Percentiles rank a stretch among this genome's conserved stretches.
Conservation (phyloP, 2,329 filamentous ascomycete species). For the Paecilomyces dactylethromorphus region DNA sequence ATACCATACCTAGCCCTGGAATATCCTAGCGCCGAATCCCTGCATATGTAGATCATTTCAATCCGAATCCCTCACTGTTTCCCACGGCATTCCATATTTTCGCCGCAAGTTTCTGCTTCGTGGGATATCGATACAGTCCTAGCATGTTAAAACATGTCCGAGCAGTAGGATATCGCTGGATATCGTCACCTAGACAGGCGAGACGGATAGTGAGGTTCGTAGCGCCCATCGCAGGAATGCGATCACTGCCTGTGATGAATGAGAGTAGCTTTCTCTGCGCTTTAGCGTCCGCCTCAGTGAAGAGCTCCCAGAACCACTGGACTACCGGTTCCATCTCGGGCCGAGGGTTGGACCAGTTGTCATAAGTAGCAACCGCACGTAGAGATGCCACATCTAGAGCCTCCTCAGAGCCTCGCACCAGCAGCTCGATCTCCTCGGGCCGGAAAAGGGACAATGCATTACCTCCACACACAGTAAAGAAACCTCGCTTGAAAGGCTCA, state of each 20-base stretch:
- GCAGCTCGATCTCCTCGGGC: conserved; percentile 83
- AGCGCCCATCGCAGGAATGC: conserved; percentile 82
- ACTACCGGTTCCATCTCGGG: conserved; percentile 61
- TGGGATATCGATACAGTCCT: conserved; percentile 66
- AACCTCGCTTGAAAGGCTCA: conserved; percentile 88
- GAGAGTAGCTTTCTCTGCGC: conserved; percentile 73
- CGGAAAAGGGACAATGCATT: conserved; percentile 83
- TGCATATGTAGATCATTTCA: conserved; percentile 55
- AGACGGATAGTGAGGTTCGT: conserved; percentile 72
- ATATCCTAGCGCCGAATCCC: neutral
- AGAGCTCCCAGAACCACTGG: conserved; percentile 83
- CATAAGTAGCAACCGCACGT: conserved; percentile 70
- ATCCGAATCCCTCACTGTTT: conserved; percentile 85
- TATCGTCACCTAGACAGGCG: conserved; percentile 67
- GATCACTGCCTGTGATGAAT: conserved; percentile 86
- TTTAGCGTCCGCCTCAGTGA: conserved; percentile 56
- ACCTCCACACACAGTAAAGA: conserved; percentile 84
- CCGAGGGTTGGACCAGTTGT: conserved; percentile 61
- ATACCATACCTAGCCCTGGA: neutral
- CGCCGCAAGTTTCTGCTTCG: conserved; percentile 59
- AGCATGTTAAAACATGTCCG: conserved; percentile 88
- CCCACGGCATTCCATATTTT: conserved; percentile 80
- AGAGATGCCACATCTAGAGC: conserved; percentile 70
- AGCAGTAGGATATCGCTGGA: conserved; percentile 70
- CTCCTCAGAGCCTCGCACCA: conserved; percentile 80